Evolutionary conservation across 2,329 filamentous ascomycete species (phyloP).

Genomic region (Ilyonectria sp.): DNA sequence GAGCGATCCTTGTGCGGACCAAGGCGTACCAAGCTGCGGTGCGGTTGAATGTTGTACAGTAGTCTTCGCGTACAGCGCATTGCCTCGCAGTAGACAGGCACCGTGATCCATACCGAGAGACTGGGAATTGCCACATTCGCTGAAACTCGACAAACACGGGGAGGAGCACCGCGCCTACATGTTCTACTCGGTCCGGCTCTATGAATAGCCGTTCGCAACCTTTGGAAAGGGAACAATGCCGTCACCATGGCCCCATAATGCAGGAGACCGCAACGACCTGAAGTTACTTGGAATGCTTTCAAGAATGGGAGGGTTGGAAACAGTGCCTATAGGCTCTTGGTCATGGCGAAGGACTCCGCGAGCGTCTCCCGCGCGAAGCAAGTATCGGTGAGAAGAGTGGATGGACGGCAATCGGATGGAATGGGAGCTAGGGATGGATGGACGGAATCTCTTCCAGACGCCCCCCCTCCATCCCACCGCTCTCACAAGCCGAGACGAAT

Average conservation of each 20-base stretch:
- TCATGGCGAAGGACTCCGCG: conserved; percentile 4
- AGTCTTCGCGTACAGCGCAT: conserved; percentile 10
- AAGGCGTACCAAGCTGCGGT: conserved; percentile 1
- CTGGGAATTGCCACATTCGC: conserved; percentile 26
- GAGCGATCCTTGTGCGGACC: conserved; percentile 10
- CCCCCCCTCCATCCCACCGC: not conserved
- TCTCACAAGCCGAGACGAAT: conserved; percentile 3
- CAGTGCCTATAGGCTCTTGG: conserved; percentile 14
- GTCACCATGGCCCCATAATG: conserved; percentile 28
- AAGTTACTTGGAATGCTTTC: not conserved
- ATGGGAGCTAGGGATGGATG: conserved; percentile 15
- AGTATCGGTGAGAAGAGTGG: conserved; percentile 25
- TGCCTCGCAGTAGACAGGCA: conserved; percentile 11
- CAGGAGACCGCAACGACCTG: not conserved
- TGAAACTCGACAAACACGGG: conserved; percentile 6
- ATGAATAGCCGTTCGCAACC: conserved; percentile 27
- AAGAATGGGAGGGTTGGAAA: conserved; percentile 13
- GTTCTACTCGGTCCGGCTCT: conserved; percentile 18
- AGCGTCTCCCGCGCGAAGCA: conserved; percentile 6
- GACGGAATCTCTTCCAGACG: conserved; percentile 10
- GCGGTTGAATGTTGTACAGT: conserved; percentile 1
- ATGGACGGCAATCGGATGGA: conserved; percentile 15
- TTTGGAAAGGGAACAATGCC: conserved; percentile 16
- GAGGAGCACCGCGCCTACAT: not conserved
- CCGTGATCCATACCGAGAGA: conserved; percentile 20